Percentiles rank a stretch among this genome's conserved stretches.
These are phyloP conservation scores for Ceratobasidium sp. DNA, from an alignment of 1,284 basidiomycete species.

Conservation along the genomic window DNA sequence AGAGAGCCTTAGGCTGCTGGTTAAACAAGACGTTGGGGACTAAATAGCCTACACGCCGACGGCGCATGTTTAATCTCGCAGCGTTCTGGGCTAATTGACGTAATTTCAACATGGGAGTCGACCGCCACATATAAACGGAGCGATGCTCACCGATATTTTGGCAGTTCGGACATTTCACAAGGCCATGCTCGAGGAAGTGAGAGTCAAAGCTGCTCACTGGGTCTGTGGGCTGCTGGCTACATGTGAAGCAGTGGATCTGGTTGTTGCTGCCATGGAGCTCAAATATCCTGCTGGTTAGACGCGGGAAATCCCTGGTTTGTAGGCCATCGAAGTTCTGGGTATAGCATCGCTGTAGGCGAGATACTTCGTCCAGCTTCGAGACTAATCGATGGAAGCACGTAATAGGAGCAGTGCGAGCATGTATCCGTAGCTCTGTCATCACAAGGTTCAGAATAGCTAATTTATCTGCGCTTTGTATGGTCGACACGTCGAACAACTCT, in stretches of 20 bases:
- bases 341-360: not conserved
- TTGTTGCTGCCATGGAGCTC: not conserved
- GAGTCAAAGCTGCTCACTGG: not conserved
- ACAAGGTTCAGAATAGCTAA: not conserved
- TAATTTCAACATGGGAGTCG: not conserved
- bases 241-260: not conserved
- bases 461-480: not conserved
- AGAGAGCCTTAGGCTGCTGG: not conserved
- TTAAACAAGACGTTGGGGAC: conserved; percentile 6
- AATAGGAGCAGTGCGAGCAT: not conserved
- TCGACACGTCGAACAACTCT: not conserved
- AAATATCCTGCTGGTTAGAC: not conserved
- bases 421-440: not conserved
- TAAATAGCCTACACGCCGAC: not conserved
- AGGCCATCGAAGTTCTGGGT: not conserved
- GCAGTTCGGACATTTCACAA: not conserved
- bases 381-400: not conserved
- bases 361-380: not conserved
- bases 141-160: not conserved
- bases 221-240: not conserved
- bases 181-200: not conserved
- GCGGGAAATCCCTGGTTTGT: not conserved
- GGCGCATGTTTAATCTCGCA: not conserved
- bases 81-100: not conserved
- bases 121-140: too few species aligned